Evolutionary conservation across 2,329 filamentous ascomycete genomes (phyloP), one percentile per base, ranked within the genome.

Genomic region (Pseudogymnoascus sp.): DNA sequence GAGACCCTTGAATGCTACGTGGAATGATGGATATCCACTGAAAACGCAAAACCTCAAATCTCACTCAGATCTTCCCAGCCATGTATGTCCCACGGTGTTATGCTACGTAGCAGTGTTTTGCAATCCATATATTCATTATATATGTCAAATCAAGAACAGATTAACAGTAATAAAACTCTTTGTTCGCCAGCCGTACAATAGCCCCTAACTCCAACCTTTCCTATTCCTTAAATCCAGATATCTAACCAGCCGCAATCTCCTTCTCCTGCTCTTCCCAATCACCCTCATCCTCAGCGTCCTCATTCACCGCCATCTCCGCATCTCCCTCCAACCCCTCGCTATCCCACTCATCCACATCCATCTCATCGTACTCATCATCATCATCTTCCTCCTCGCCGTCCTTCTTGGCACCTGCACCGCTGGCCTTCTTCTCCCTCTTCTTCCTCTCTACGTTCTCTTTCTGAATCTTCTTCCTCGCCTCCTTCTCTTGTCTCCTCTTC

Each of bases 391-490:
- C 81, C 66, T 81, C 80, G 40, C 79, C 79, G 14, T 81, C 80
- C 2, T 76, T 78, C 44, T 78, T 78, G 12, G 78, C 78, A n/a
- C 71, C 75, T 5, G 75, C 75, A 2, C 75, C 77, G 38, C 78
- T 80, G 73, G 65, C 82, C n/a, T 70, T 73, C 67, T 81, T 84
- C 62, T 84, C 82, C 72, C 88, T 85, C 75, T 83, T 85, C 79
- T 97, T 97, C 77, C 83, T 88, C 77, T 96, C 92, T 1, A 99
- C 85, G 70, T 97, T 97, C 68, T 90, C 92, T 75, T 85, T 92
- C 74, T 99, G 95, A 70, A 91, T 83, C 73, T 88, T 88, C 77
- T 86, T 89, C 67, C 95, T 82, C 63, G 85, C 85, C 64, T 93
- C 93, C 79, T 96, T 97, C 74, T 95, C 90, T 70, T 87, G 85